Evolutionary conservation across 768 basidiomycete species (phyloP), one percentile per base, ranked within the genome.

Genomic region (Leucogyrophana mollusca): DNA sequence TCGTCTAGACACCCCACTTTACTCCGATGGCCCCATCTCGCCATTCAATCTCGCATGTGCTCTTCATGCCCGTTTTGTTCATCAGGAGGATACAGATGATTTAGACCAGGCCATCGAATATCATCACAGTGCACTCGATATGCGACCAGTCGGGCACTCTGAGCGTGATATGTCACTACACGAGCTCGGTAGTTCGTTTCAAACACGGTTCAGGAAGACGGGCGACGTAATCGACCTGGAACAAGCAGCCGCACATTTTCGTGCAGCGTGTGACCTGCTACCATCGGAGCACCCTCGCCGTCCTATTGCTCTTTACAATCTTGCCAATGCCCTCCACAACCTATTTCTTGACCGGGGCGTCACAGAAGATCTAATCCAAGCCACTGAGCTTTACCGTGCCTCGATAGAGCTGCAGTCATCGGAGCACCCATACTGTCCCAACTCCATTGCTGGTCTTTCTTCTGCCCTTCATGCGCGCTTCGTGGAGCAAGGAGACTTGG

Each of bases 181-280:
- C 33, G 62, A 61, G 33, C 62, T 67, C 40, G 66, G 62, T 4
- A 56, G 56, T 18, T 57, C 53, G 8, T 40, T 69, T 14, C 56
- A 58, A 7, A 52, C 56, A 33, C 66, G 57, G 17, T 63, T 65
- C 27, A 55, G 59, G 34, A 41, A 56, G 37, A 52, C 52, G 11
- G 51, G 64, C 4, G 24, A 39, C 23, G 37, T 47, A 16, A 43
- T 46, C 27, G 69, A 69, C 27, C 43, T 69, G 3, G 58, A 68
- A 32, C 47, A 61, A n/a, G 67, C 57, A 8, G 55, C 63, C 34
- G 50, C 55, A 24, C 45, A 55, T 34, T 61, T 65, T 22, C 51
- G 42, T 23, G 18, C 13, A 9, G 41, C 39, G 18, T 17, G 51
- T 13, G 37, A 52, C 24, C 33, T 46, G 0, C 56, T 62, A 16